Evolutionary conservation across 129 eudicot genomes (phyloP).

Genomic region (Tagetes erecta): DNA sequence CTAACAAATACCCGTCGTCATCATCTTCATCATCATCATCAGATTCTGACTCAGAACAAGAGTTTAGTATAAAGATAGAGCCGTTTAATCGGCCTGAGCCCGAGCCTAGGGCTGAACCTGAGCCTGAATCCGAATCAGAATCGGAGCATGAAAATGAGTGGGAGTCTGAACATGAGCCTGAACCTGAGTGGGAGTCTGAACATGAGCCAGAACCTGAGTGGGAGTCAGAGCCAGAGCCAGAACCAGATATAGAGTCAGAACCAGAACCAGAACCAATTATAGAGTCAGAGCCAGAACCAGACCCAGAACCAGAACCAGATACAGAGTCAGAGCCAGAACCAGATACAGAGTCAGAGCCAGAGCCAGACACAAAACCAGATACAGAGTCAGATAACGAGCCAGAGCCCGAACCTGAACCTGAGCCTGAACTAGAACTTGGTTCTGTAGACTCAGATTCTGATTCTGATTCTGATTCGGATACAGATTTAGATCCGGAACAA

Average conservation of each 20-base stretch:
- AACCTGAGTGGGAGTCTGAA: neutral
- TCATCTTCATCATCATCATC: slow-evolving; percentile 31
- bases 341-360: neutral
- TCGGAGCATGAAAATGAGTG: neutral
- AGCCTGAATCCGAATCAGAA: neutral
- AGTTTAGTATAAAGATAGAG: slow-evolving; percentile 21
- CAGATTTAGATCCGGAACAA: neutral
- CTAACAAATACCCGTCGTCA: slow-evolving; percentile 18
- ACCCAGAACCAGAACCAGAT: neutral
- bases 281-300: neutral
- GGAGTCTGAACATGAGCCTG: neutral
- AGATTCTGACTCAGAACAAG: slow-evolving; percentile 31
- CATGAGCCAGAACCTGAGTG: neutral
- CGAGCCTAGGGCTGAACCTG: slow-evolving; percentile 3
- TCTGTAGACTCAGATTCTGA: slow-evolving; percentile 5
- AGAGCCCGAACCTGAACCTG: neutral
- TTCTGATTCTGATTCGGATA: neutral
- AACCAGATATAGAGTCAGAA: neutral
- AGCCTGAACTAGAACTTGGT: neutral
- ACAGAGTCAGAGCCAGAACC: neutral
- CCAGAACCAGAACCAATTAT: neutral
- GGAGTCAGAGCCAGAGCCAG: slow-evolving; percentile 6
- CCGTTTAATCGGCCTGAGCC: slow-evolving; percentile 24
- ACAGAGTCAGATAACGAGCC: neutral
- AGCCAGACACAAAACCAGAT: neutral